Evolutionary conservation across 2,329 filamentous ascomycete species (phyloP).

Genomic region (Aureobasidium namibiae): DNA sequence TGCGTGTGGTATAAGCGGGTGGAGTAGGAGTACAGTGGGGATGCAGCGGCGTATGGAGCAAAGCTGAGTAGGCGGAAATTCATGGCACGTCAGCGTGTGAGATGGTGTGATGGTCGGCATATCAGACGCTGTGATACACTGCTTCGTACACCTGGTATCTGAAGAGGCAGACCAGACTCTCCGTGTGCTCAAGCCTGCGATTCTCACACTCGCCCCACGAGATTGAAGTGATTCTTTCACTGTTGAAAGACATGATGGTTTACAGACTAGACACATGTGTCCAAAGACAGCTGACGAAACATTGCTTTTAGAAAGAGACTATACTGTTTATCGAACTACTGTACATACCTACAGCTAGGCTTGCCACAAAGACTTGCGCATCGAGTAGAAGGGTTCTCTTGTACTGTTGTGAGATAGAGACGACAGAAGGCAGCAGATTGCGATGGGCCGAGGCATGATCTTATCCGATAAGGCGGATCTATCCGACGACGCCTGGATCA

Average conservation of each 20-base stretch:
- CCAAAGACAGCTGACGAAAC: too few relatives aligned
- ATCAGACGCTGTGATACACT: not conserved
- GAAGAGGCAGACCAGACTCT: too few relatives aligned
- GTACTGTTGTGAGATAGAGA: not conserved
- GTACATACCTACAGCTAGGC: too few relatives aligned
- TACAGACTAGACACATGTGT: too few relatives aligned
- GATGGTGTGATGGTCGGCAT: not conserved
- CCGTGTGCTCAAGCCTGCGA: too few relatives aligned
- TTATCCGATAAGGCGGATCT: slow-evolving; percentile 6
- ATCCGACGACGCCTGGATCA: not conserved
- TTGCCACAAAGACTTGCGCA: too few relatives aligned
- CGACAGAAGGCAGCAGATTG: not conserved
- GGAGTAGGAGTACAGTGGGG: not conserved
- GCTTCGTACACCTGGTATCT: too few relatives aligned
- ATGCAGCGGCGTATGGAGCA: slow-evolving; percentile 1
- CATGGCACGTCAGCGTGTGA: not conserved
- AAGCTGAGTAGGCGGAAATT: not conserved
- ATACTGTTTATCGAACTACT: too few relatives aligned
- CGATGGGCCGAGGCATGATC: not conserved
- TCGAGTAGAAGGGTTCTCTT: not conserved
- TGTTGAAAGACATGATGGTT: too few relatives aligned
- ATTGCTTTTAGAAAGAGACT: too few relatives aligned
- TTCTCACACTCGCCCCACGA: too few relatives aligned
- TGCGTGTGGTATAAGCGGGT: not conserved
- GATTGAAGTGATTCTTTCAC: too few relatives aligned